Evolutionary conservation across 2,329 filamentous ascomycete species (phyloP), one percentile per base, ranked within the genome.

Genomic region (Epichloe aotearoae): DNA sequence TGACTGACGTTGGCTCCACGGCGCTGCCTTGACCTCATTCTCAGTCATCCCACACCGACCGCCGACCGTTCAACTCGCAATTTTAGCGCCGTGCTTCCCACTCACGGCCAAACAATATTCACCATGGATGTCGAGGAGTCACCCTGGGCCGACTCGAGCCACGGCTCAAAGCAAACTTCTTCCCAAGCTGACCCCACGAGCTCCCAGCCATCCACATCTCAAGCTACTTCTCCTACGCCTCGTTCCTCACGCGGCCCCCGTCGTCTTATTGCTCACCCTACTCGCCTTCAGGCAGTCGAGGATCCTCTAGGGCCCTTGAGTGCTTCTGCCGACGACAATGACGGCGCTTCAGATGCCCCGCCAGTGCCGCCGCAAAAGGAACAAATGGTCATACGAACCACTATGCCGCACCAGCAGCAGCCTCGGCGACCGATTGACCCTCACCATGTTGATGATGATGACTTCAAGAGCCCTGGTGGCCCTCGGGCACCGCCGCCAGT

Each of bases 231-330:
- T 26, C 50, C 67, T 33, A 55, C 66, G 20, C 61, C 66, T 55
- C 71, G 73, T 34, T 65, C 71, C 11, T 71, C 71, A 26, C 72
- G 74, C 55, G 64, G 68, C n/a, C 74, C 74, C 38, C 80, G 82
- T 56, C 79, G 82, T 55, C 72, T 88, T 61, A 82, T 83, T 58
- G 83, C 83, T 53, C 85, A 90, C 64, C 80, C 84, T 33, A 89
- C 86, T 45, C 83, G 82, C 50, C 83, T 91, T 54, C 82, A 91
- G 68, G 84, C 83, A 54, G 83, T 88, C 57, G 79, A 83, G 42
- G 85, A 89, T 63, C 84, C 85, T 51, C 77, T 90, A 44, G 88
- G 87, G 1, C 87, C 87, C 20, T 72, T 94, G 48, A 87, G 87
- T 52, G 83, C 82, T 50, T 60, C 79, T 49, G 67, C 83, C 30